Base-by-base conservation (phyloP, 176 grass and related monocot genomes). In the Canna indica region DNA sequence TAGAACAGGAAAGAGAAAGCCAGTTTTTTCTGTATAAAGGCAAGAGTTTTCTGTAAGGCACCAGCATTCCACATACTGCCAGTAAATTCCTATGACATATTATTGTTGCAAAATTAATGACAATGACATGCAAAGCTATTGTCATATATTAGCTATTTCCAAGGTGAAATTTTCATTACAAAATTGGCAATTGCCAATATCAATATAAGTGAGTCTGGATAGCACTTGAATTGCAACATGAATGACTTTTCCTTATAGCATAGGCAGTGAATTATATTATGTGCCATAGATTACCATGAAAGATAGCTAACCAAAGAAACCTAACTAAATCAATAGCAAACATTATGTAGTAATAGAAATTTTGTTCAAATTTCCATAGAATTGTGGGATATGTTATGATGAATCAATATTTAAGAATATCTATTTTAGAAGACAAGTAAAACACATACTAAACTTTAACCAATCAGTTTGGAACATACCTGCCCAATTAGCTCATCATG, bases 401-500 rank as follows among this genome's bases (percentile, higher is more conserved):
- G 50, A 5, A n/a, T 5, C 18, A n/a, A 54, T n/a, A 7, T 54
- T n/a, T 18, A 22, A 54, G 22, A 14, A 17, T 3, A 54, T 54
- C 17, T n/a, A 17, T 18, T 20, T 50, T 18, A 50, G 50, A 54
- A 54, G 50, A 54, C 50, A 54, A 24, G 6, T 24, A 54, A 26
- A 62, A 13, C 14, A 4, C 10, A 62, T 14, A 66, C 3, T 13
- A 66, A 66, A 20, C 30, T 41, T 39, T 66, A 66, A 38, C 63
- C 33, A 66, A 66, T 38, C 29, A 38, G 18, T 39, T 66, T 29
- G n/a, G n/a, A n/a, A n/a, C 52, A 12, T 88, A 99, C 94, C 82
- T 99, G 89, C 22, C 94, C 89, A 1, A 68, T 64, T 59, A 99
- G 80, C 75, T 99, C 94, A 13, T 99, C 89, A 32, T 99, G 89